Conservation (phyloP, 2,329 filamentous ascomycete species). For the Bertia moriformis region DNA sequence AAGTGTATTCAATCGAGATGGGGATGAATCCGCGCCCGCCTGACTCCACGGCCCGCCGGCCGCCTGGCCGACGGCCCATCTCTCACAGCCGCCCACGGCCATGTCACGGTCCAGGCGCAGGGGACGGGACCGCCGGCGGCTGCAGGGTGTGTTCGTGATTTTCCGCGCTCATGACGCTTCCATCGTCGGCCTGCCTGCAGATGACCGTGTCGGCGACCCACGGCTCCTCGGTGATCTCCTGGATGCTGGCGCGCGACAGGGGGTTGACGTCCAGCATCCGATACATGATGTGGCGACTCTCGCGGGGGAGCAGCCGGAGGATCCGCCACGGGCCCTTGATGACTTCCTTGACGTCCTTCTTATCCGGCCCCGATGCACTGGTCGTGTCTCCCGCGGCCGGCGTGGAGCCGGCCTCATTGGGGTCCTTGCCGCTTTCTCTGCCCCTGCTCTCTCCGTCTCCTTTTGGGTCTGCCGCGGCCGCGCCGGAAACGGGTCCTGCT, state of each 20-base stretch:
- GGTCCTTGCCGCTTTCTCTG: constrained; percentile 12
- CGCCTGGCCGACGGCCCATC: too few species aligned
- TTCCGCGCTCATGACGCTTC: constrained; percentile 55
- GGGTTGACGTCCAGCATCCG: constrained; percentile 87
- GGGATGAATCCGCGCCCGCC: too few species aligned
- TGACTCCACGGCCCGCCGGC: too few species aligned
- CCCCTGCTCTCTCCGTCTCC: constrained; percentile 3
- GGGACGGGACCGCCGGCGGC: constrained; percentile 36
- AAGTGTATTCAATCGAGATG: too few species aligned
- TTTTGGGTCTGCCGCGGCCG: constrained; percentile 4
- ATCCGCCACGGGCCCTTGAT: constrained; percentile 90
- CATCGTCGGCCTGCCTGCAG: constrained; percentile 62
- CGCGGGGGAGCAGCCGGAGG: constrained; percentile 70
- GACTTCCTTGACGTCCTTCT: constrained; percentile 61
- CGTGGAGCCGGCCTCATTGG: constrained; percentile 14
- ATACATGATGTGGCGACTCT: constrained; percentile 78
- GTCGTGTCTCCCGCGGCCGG: constrained; percentile 7
- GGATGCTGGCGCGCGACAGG: constrained; percentile 66
- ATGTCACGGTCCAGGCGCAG: constrained; percentile 24
- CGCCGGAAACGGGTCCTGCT: constrained; percentile 3
- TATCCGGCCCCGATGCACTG: constrained; percentile 31
- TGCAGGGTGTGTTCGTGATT: constrained; percentile 79
- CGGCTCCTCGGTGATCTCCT: constrained; percentile 72
- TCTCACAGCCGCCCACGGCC: too few species aligned
- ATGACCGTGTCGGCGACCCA: constrained; percentile 81